These are phyloP conservation scores for Candida sithepensis DNA, from an alignment of 805 yeast species.

Conservation along the genomic window DNA sequence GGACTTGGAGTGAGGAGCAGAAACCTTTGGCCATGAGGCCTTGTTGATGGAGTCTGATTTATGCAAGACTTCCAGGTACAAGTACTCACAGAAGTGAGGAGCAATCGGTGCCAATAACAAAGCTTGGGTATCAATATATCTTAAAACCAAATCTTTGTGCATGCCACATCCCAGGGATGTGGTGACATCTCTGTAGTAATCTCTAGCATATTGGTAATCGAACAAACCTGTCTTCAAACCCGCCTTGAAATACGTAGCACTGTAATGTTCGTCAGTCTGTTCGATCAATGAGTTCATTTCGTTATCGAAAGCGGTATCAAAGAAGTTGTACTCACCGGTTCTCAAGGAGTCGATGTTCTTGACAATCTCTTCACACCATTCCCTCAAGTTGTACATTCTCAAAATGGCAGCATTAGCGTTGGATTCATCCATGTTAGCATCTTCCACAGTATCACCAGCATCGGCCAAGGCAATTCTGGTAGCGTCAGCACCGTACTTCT, in stretches of 20 bases:
- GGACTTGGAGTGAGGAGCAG: constrained; percentile 58
- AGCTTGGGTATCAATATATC: constrained; percentile 84
- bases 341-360: constrained; percentile 50
- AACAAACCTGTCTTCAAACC: constrained; percentile 90
- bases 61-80: constrained; percentile 78
- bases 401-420: constrained; percentile 97
- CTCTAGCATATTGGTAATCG: constrained; percentile 93
- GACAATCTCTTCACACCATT: constrained; percentile 86
- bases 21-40: constrained; percentile 77
- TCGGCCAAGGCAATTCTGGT: constrained; percentile 96
- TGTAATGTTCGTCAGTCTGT: constrained; percentile 68
- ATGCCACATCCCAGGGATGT: constrained; percentile 51
- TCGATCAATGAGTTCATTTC: constrained; percentile 85
- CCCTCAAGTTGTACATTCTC: constrained; percentile 86
- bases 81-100: constrained; percentile 91
- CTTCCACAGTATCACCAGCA: constrained; percentile 97
- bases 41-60: constrained; percentile 62
- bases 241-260: constrained; percentile 72
- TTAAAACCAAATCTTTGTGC: constrained; percentile 78
- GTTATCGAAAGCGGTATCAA: constrained; percentile 86
- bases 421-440: constrained; percentile 95
- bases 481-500: constrained; percentile 96
- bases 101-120: constrained; percentile 87
- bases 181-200: constrained; percentile 82
- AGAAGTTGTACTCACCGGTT: constrained; percentile 60